Evolutionary conservation across 106 monocot genomes (phyloP).

Genomic region (Gastrodia elata): DNA sequence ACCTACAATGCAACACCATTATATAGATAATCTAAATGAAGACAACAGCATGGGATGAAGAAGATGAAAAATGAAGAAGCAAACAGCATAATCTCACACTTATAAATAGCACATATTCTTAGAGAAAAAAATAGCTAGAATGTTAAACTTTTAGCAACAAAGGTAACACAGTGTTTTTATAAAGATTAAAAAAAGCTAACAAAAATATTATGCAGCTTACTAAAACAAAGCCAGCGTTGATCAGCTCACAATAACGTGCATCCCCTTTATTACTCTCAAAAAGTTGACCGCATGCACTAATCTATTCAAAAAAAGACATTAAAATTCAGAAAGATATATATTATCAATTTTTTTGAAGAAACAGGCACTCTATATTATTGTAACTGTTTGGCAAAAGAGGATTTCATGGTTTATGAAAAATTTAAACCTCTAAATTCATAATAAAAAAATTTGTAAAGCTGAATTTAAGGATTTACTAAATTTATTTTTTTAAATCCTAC

Average conservation of each 20-base stretch:
- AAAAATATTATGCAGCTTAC: constrained; percentile 15
- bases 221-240: constrained; percentile 53
- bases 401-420: no score
- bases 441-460: no score
- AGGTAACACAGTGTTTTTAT: neutral
- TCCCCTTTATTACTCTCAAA: constrained; percentile 16
- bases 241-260: constrained; percentile 9
- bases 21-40: neutral
- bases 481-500: no score
- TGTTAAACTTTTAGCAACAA: neutral
- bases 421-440: no score
- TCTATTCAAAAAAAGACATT: constrained; percentile 22
- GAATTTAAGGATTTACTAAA: no score
- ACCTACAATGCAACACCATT: neutral
- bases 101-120: neutral
- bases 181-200: neutral
- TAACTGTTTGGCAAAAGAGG: no score
- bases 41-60: neutral
- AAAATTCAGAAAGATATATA: neutral
- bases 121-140: neutral
- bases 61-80: neutral
- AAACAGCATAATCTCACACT: neutral
- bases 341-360: neutral
- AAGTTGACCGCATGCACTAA: constrained; percentile 44
- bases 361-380: neutral